Base-by-base conservation (phyloP, 345 rosid species). In the Gynandropsis gynandra region DNA sequence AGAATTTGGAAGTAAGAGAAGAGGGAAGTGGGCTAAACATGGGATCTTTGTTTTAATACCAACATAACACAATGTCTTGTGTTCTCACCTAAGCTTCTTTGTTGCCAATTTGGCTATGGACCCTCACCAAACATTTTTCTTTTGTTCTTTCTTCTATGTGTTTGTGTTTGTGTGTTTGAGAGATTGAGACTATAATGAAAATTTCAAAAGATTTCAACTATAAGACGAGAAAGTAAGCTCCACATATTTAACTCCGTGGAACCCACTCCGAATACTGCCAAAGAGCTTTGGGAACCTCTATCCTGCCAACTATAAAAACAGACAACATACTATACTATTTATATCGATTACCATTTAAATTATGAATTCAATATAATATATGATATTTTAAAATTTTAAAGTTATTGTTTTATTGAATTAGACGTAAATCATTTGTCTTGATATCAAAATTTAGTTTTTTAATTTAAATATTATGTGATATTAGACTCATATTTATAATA, bases 271-370 rank as follows among this genome's bases (percentile, higher is more conserved):
- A 32, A 64, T 73, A 67, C 51, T 56, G 79, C 75, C 78, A 80
- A 74, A 71, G 11, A 45, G 46, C 74, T 73, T 79, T 60, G 87
- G 87, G 76, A 68, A 77, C 70, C 62, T 78, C 74, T 67, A 54
- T 50, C 76, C 74, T 74, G 80, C 72, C 83, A 77, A 70, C 77
- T 61, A 71, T 49, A 70, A 47, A 76, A 80, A 68, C 69, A 61
- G 85, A 82, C 87, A 71, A 70, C 13, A 55, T 58, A n/a, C n/a
- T n/a, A n/a, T n/a, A n/a, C n/a, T n/a, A n/a, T n/a, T n/a, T n/a
- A n/a, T n/a, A n/a, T n/a, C n/a, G n/a, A n/a, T n/a, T n/a, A n/a
- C n/a, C n/a, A n/a, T n/a, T n/a, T n/a, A n/a, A n/a, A n/a, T n/a
- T n/a, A n/a, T 38, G 31, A 34, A 61, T 58, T 43, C 34, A 56